Base-by-base conservation (phyloP, 805 yeast species). In the Wickerhamiella occidentalis region DNA sequence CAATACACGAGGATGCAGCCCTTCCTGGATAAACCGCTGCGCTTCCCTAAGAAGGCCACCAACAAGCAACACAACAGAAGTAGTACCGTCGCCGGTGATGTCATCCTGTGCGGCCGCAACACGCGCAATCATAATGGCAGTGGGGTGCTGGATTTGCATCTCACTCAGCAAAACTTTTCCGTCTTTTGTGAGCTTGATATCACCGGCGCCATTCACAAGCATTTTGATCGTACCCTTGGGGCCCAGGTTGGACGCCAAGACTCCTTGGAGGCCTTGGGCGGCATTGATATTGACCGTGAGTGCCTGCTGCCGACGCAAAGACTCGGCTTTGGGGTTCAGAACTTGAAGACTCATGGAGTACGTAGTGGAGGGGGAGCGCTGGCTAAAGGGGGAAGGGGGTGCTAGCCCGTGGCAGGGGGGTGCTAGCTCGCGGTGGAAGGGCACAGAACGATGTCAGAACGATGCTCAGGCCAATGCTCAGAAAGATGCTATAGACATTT, bases 51-150 rank as follows among this genome's bases (percentile, higher is more conserved):
- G 74, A 53, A 92, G 71, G 65, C 90, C 96, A 50, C 98, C 98
- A 40, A 92, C 98, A 49, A 88, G 74, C 54, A 94, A 73, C 41
- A 88, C 90, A 49, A 92, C 98, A 1, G 96, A 83, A 5, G 97
- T 90, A 49, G 98, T 92, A 55, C 98, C 98, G 67, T 92, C 98
- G 46, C 98, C 98, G n/a, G 97, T 85, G 63, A 92, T 86, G 67
- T 92, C 98, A 66, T 92, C 98, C 68, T 92, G 98, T 0, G 98
- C 96, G 42, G 95, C 79, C 45, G 98, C 98, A 12, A 97, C 98
- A 56, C 97, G 76, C 2, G 98, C 72, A 68, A 83, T 83, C 84
- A 83, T 78, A 30, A 83, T 84, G 0, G 94, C 94, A 3, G 94
- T 84, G 9, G 94, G 94, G 54, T 83, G 80, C 64, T 84, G 92